Conservation (phyloP, 176 grass and related monocot species). For the bread wheat (Triticum aestivum) region DNA sequence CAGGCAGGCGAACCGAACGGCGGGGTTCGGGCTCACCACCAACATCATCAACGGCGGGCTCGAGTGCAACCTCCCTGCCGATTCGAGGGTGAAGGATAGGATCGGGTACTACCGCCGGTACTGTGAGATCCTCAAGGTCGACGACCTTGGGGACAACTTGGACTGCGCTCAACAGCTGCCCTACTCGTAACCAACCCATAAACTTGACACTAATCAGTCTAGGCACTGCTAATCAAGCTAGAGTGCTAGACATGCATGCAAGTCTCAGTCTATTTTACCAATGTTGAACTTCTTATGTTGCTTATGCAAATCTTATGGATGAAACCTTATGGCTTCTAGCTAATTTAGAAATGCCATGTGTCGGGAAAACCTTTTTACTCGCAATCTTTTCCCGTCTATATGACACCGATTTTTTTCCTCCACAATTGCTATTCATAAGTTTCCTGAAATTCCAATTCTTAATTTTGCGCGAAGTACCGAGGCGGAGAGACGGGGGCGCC, state of each 20-base stretch:
- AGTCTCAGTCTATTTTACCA: neutral
- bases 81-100: slow-evolving; percentile 39
- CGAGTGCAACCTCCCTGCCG: slow-evolving; percentile 39
- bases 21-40: slow-evolving; percentile 66
- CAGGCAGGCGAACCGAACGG: slow-evolving; percentile 37
- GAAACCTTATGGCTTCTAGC: neutral
- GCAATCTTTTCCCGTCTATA: too few species aligned
- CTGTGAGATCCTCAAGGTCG: slow-evolving; percentile 40
- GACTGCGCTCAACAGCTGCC: slow-evolving; percentile 66
- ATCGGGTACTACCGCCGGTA: slow-evolving; percentile 61
- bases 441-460: too few species aligned
- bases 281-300: neutral
- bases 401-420: too few species aligned
- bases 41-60: slow-evolving; percentile 88
- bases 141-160: slow-evolving; percentile 42
- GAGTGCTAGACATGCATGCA: neutral
- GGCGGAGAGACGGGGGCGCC: too few species aligned
- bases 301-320: neutral
- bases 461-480: too few species aligned
- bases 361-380: too few species aligned
- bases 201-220: neutral
- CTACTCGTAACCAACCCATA: slow-evolving; percentile 15
- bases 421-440: too few species aligned
- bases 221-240: neutral
- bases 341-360: neutral